phyloP scores from a whole-genome alignment of 2,329 filamentous ascomycete genomes.

The Fusarium decemcellulare region DNA sequence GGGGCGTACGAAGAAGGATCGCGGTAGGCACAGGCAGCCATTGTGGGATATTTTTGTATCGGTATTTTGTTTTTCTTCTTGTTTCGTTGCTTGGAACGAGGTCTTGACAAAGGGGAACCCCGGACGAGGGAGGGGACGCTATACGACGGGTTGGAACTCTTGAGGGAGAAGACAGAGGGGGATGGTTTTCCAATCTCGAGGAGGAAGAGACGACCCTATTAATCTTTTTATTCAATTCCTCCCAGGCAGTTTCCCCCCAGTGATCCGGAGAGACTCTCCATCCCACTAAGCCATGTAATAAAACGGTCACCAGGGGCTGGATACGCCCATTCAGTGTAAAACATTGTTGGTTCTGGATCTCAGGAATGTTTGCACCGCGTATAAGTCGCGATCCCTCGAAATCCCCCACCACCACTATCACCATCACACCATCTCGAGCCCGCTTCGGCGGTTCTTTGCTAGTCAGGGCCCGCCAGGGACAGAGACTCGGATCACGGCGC shows the following conservation, averaged over 20 bases:
- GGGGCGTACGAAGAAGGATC: slow-evolving; percentile 43
- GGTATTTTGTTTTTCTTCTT: background rate
- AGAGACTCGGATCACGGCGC: slow-evolving; percentile 35
- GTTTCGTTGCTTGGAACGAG: slow-evolving; percentile 4
- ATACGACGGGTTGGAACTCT: slow-evolving; percentile 13
- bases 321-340: slow-evolving; percentile 25
- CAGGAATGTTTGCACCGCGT: slow-evolving; percentile 40
- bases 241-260: background rate
- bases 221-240: slow-evolving; percentile 46
- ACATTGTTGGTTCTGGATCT: slow-evolving; percentile 34
- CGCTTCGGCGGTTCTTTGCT: slow-evolving; percentile 12
- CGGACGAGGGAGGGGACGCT: background rate
- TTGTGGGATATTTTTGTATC: slow-evolving; percentile 11
- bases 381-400: slow-evolving; percentile 39
- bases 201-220: slow-evolving; percentile 19
- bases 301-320: slow-evolving; percentile 36
- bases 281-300: slow-evolving; percentile 33
- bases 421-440: background rate
- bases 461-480: slow-evolving; percentile 30
- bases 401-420: slow-evolving; percentile 13
- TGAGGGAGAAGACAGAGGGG: slow-evolving; percentile 28
- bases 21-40: slow-evolving; percentile 35
- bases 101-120: background rate
- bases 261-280: slow-evolving; percentile 13
- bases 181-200: slow-evolving; percentile 27